Conservation (phyloP, 2,329 filamentous ascomycete species). For the Nakataea oryzae region DNA sequence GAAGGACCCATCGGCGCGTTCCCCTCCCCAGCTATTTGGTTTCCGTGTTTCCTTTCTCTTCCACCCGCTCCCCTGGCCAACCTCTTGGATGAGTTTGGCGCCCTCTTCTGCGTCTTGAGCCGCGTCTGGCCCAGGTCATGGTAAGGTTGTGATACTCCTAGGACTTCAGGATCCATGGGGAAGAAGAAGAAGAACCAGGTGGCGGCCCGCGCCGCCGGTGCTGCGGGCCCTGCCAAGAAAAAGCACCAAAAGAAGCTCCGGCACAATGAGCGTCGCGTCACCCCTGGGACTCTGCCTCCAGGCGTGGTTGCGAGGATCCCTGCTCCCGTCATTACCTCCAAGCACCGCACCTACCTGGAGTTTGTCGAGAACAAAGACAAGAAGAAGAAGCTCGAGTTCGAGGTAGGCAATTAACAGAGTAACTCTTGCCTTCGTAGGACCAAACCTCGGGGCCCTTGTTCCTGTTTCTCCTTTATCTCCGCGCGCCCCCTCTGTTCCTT, state of each 20-base stretch:
- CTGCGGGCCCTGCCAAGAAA: slow-evolving; percentile 19
- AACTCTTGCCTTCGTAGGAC: neutral
- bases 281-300: slow-evolving; percentile 9
- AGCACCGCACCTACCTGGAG: slow-evolving; percentile 54
- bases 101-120: neutral
- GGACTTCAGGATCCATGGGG: slow-evolving; percentile 13
- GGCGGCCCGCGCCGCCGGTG: slow-evolving; percentile 11
- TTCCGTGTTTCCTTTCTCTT: neutral
- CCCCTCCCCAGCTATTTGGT: neutral
- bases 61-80: neutral
- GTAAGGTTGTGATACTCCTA: slow-evolving; percentile 11
- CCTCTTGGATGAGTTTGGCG: neutral
- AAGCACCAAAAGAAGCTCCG: slow-evolving; percentile 19
- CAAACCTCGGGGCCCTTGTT: neutral
- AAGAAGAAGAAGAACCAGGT: slow-evolving; percentile 17
- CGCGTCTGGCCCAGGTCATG: slow-evolving; percentile 8
- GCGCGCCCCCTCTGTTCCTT: neutral
- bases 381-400: slow-evolving; percentile 52
- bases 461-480: neutral
- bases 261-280: slow-evolving; percentile 13
- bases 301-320: slow-evolving; percentile 18
- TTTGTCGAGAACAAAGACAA: slow-evolving; percentile 54
- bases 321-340: slow-evolving; percentile 29
- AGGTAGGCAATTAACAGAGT: slow-evolving; percentile 33
- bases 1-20: neutral